A percentile compares a stretch with the other conserved stretches of the same genome.
Evolutionary conservation across 148 eudicot genomes (phyloP).

Genomic region (Fagopyrum homotropicum): DNA sequence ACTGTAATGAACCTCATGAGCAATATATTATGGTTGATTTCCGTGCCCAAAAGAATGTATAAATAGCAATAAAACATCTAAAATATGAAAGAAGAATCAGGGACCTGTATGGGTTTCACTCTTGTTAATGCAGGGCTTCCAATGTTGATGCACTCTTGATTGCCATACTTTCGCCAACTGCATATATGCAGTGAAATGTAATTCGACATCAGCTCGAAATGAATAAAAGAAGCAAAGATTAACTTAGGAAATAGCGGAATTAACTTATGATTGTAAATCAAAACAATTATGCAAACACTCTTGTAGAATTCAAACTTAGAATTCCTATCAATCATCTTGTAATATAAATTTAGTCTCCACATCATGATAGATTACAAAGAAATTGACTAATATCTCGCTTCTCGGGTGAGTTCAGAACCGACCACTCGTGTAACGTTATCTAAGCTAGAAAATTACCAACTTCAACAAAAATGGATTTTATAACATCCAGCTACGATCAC

Average conservation of each 20-base stretch:
- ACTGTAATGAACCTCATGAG: neutral
- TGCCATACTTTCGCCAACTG: constrained; percentile 83
- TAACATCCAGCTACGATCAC: neutral
- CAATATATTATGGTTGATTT: neutral
- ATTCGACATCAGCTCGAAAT: neutral
- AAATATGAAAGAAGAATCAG: constrained; percentile 10
- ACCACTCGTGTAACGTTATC: neutral
- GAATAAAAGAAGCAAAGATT: neutral
- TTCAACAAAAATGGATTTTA: neutral
- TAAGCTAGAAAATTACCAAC: neutral
- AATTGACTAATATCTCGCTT: neutral
- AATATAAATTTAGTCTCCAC: neutral
- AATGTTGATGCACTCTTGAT: constrained; percentile 47
- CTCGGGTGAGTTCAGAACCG: neutral
- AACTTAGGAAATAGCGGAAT: neutral
- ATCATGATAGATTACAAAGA: neutral
- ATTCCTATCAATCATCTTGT: neutral
- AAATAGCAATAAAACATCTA: neutral
- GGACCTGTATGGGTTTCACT: constrained; percentile 59
- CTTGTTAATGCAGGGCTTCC: constrained; percentile 69
- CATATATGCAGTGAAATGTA: constrained; percentile 19
- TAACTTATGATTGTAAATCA: neutral
- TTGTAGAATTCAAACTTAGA: neutral
- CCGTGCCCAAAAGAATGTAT: constrained; percentile 6
- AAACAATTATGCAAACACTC: neutral